Evolutionary conservation across 352 stramenopile species (phyloP), one percentile per base, ranked within the genome.

Genomic region (Globisporangium alternatum): DNA sequence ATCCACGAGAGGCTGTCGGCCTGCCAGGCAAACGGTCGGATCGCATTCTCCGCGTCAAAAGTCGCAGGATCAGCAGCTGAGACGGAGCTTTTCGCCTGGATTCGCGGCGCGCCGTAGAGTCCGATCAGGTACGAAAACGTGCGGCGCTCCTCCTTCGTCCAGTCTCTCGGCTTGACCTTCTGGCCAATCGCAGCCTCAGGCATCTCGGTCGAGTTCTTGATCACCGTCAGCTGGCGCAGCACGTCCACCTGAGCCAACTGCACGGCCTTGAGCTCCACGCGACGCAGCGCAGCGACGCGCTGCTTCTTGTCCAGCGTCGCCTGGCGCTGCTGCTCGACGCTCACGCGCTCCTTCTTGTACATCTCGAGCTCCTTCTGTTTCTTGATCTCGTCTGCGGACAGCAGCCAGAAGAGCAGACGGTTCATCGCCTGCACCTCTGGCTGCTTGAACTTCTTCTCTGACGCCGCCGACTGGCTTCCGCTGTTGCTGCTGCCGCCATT

Each of bases 401-500:
- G 67, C 25, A 96, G 67, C 88, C 88, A 96, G 43, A 90, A 80
- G 37, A 96, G 69, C 57, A 96, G 66, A 1, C 88, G 84, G 64
- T 96, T 96, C 88, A 96, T 96, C 58, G 91, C 81, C 66, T 96
- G 88, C 61, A 96, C 88, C 60, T 96, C 88, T 0, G 88, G 88
- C 63, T 94, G 86, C 68, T 92, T 93, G 60, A 92, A 96, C 39
- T 78, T 80, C 49, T 74, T 76, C 4, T 75, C 65, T n/a, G 56
- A 52, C 25, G 22, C 17, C 7, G 47, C 22, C 30, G 28, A 15
- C 41, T 47, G 41, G 44, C 59, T 30, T 13, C 43, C 48, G n/a
- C n/a, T 48, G 47, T 21, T 51, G 45, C 9, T 33, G 22, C 30
- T 31, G 22, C 57, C 56, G 54, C 58, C 62, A 22, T 19, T n/a